Conservation (phyloP, 352 stramenopile genomes). For the Phytophthora sp. region DNA sequence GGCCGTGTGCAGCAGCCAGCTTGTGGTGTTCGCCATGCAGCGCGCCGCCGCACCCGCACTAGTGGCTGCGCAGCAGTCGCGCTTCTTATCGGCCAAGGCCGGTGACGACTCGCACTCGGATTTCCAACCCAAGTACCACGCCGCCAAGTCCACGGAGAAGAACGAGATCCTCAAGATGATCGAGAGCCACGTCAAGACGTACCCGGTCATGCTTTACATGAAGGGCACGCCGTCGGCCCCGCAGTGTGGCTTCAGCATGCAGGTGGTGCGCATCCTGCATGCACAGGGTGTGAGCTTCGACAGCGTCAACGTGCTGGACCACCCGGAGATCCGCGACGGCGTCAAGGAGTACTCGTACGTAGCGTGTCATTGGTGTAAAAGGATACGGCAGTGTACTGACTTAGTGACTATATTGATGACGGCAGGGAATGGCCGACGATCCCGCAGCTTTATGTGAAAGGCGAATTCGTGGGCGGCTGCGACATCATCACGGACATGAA, state of each 20-base stretch:
- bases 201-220: conserved; percentile 99
- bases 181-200: conserved; percentile 88
- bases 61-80: conserved; percentile 6
- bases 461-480: conserved; percentile 99
- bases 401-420: conserved; percentile 5
- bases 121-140: conserved; percentile 89
- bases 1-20: conserved; percentile 36
- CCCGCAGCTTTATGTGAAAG: conserved; percentile 99
- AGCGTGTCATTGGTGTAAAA: not conserved
- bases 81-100: conserved; percentile 53
- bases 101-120: conserved; percentile 85
- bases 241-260: conserved; percentile 98
- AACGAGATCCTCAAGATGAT: conserved; percentile 92
- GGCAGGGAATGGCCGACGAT: conserved; percentile 95
- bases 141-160: conserved; percentile 84
- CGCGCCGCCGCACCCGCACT: not conserved
- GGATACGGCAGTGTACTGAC: conserved; percentile 3
- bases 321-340: conserved; percentile 97
- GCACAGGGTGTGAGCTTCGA: conserved; percentile 94
- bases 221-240: conserved; percentile 98
- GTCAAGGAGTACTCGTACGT: conserved; percentile 98
- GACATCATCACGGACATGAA: conserved; percentile 98
- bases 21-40: conserved; percentile 4
- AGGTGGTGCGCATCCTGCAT: conserved; percentile 96
- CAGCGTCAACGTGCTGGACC: conserved; percentile 98